Evolutionary conservation across 306 rosid genomes (phyloP), one percentile per base, ranked within the genome.

Genomic region (Leucaena leucocephala): DNA sequence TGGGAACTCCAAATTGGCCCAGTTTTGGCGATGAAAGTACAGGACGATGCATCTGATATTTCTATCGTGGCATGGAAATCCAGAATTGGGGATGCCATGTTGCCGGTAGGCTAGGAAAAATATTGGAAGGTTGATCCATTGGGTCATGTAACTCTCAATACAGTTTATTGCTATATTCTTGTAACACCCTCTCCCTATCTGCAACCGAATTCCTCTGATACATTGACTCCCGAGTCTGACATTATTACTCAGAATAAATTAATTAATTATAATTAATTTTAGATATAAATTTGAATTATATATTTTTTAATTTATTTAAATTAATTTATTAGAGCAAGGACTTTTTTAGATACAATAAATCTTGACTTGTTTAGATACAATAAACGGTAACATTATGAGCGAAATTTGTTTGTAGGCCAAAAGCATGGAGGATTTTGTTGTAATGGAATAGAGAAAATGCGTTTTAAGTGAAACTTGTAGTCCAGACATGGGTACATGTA

Each of bases 11-110:
- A 82, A 77, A 58, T 76, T 78, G 88, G 82, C 85, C 85, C 90
- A 82, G 78, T 86, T 90, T 90, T 87, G 96, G 83, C 90, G 89
- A 76, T 84, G 76, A 78, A 74, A 78, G 71, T 73, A 72, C 77
- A 76, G 86, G 85, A 76, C 79, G 78, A 74, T 72, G 86, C 84
- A 68, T 58, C 74, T 77, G 62, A 76, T 84, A 81, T 79, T 72
- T 85, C 84, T 80, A 45, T 58, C 86, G 89, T 84, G 80, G 76
- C 84, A 68, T 79, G 78, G 67, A 78, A 27, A 72, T 70, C 67
- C 78, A 81, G 82, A 83, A 86, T 83, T 74, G 80, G 82, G 72
- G 74, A 64, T 82, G 85, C 75, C 81, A 12, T 52, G 83, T 68
- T 61, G 52, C 71, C 44, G 63, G 84, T 73, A 42, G 42, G 16